Evolutionary conservation across 2,329 filamentous ascomycete species (phyloP).

Genomic region (Alternaria panax): DNA sequence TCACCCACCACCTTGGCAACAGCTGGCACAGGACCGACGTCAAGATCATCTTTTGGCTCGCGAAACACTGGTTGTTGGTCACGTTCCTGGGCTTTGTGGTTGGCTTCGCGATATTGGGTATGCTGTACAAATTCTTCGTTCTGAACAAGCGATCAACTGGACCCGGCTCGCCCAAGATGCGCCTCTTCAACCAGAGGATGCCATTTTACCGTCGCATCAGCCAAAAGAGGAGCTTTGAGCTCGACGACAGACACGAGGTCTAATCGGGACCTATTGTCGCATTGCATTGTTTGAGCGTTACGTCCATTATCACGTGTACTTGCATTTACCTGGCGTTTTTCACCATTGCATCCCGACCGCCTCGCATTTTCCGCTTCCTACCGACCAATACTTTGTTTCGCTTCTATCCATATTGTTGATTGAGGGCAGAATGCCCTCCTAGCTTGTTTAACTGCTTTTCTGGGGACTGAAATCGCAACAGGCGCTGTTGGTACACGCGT

Average conservation of each 20-base stretch:
- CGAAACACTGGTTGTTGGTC: slow-evolving; percentile 62
- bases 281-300: slow-evolving; percentile 32
- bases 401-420: slow-evolving; percentile 20
- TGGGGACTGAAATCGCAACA: neutral
- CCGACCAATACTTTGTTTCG: slow-evolving; percentile 4
- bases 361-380: slow-evolving; percentile 18
- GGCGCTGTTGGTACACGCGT: slow-evolving; percentile 13
- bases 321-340: slow-evolving; percentile 38
- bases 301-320: slow-evolving; percentile 23
- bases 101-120: slow-evolving; percentile 59
- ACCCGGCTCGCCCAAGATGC: slow-evolving; percentile 26
- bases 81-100: slow-evolving; percentile 62
- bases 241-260: slow-evolving; percentile 48
- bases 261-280: slow-evolving; percentile 15
- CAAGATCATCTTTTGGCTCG: slow-evolving; percentile 71
- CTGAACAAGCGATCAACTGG: slow-evolving; percentile 35
- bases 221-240: slow-evolving; percentile 43
- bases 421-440: slow-evolving; percentile 3
- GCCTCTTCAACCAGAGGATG: slow-evolving; percentile 31
- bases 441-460: slow-evolving; percentile 19
- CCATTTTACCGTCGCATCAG: slow-evolving; percentile 49
- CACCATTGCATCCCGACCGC: slow-evolving; percentile 20
- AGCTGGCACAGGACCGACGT: slow-evolving; percentile 72
- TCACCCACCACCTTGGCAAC: slow-evolving; percentile 70
- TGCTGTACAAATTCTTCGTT: slow-evolving; percentile 61